phyloP scores from a whole-genome alignment of 106 monocot species.

The Allium cepa region DNA sequence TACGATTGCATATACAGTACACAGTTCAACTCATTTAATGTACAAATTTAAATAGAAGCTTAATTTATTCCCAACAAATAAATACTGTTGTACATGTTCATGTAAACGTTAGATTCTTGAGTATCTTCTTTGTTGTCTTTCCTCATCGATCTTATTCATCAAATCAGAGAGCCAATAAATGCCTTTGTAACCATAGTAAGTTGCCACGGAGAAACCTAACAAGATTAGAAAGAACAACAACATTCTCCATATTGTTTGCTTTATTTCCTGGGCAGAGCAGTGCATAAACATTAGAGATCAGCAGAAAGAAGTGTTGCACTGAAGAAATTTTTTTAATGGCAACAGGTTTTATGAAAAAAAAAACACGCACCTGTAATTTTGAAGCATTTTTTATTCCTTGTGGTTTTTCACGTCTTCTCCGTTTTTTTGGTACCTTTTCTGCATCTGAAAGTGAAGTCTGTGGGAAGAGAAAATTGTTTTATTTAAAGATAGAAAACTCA shows the following conservation, averaged over 20 bases:
- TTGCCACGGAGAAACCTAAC: slow-evolving; percentile 9
- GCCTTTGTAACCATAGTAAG: slow-evolving; percentile 60
- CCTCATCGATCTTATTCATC: slow-evolving; percentile 71
- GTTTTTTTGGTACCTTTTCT: slow-evolving; percentile 44
- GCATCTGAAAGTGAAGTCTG: slow-evolving; percentile 17
- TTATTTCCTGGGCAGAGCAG: slow-evolving; percentile 40
- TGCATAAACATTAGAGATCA: not conserved
- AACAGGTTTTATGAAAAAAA: not conserved
- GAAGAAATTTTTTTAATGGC: no score
- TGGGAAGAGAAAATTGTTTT: not conserved
- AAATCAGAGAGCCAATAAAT: slow-evolving; percentile 68
- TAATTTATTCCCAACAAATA: no score
- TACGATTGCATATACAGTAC: no score
- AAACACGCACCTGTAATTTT: slow-evolving; percentile 49
- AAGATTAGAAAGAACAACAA: slow-evolving; percentile 24
- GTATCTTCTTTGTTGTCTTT: slow-evolving; percentile 17
- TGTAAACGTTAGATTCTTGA: slow-evolving; percentile 16
- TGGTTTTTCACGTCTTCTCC: slow-evolving; percentile 46
- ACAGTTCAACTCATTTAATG: no score
- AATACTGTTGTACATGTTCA: no score
- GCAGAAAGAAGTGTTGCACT: not conserved
- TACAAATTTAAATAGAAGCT: no score
- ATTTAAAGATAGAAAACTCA: not conserved
- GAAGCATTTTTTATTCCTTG: slow-evolving; percentile 33
- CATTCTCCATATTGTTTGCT: slow-evolving; percentile 15